Base-by-base conservation (phyloP, 2,329 filamentous ascomycete species). In the Dactylellina leptospora region DNA sequence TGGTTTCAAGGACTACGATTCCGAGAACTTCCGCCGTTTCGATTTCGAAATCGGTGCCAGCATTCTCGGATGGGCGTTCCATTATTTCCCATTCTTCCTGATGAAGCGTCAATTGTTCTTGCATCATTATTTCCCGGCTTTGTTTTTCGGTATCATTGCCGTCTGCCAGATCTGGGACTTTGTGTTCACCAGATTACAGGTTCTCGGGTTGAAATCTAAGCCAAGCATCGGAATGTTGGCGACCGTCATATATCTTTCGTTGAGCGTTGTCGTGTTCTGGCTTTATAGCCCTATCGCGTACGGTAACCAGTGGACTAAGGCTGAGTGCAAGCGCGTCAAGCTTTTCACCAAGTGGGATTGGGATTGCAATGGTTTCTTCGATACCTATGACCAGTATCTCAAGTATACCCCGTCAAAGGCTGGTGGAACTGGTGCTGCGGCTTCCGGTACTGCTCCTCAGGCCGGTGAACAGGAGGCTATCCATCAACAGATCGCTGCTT, bases 41-140 rank as follows among this genome's bases (percentile, higher is more conserved):
- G 95, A 97, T 81, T 97, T 97, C 78, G 95, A 99, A 81, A 87
- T 97, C 70, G 95, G 95, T 73, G 91, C 88, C 58, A 92, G 88
- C 16, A 90, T 97, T 28, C 86, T 99, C 6, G 95, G 90, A 76
- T 99, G 95, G 95, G 92, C 91, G 50, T 89, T 99, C 80, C 95
- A 99, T 82, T 99, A 97, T 83, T 97, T 99, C 84, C 95, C 95
- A 9, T 99, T 99, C 83, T 99, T 88, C 83, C 86, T 99, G 66
- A 97, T 99, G 95, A 88, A 95, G 79, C 92, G 95, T 77, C 95
- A 99, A 82, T 88, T 99, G 33, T 99, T 99, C 85, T 84, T 99
- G 74, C 95, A 99, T 81, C 95, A 99, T 82, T 99, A 99, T 81
- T 95, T 99, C 81, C 95, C 95, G 0, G 95, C 95, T 1, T 86